phyloP scores from a whole-genome alignment of 257 asterid genomes.

The Nicotiana attenuata region DNA sequence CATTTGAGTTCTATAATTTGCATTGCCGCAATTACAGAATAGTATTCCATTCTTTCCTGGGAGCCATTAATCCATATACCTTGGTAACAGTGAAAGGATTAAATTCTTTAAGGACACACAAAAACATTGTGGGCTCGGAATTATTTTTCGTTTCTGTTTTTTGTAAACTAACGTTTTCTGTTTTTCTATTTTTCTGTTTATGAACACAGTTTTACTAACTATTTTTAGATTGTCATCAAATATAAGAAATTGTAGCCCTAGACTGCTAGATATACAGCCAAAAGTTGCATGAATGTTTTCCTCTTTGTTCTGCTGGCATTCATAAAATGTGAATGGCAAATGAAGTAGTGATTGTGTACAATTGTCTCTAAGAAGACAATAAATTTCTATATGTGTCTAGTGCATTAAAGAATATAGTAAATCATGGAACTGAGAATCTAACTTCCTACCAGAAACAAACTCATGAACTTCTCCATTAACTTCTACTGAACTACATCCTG shows the following conservation, averaged over 20 bases:
- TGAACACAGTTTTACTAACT: no score
- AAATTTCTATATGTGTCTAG: not conserved
- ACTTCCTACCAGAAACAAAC: conserved; percentile 44
- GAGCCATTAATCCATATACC: no score
- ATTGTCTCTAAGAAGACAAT: not conserved
- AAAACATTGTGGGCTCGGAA: no score
- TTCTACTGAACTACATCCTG: conserved; percentile 63
- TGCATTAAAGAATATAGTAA: conserved; percentile 11
- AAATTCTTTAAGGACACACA: no score
- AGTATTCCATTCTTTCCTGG: no score
- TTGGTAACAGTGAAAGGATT: no score
- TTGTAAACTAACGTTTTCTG: no score
- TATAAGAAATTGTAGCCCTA: not conserved
- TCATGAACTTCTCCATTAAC: conserved; percentile 70
- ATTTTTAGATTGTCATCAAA: not conserved
- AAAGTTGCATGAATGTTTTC: not conserved
- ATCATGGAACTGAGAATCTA: conserved; percentile 21
- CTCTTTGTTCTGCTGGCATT: not conserved
- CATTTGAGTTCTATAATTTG: no score
- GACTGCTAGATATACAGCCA: not conserved
- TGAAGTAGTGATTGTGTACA: not conserved
- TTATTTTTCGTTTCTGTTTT: no score
- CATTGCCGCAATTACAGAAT: no score
- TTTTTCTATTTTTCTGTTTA: no score
- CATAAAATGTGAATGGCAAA: not conserved